A percentile compares a stretch with the other conserved stretches of the same genome.
phyloP scores from a whole-genome alignment of 108 stramenopile genomes.

The Fistulifera pelliculosa region DNA sequence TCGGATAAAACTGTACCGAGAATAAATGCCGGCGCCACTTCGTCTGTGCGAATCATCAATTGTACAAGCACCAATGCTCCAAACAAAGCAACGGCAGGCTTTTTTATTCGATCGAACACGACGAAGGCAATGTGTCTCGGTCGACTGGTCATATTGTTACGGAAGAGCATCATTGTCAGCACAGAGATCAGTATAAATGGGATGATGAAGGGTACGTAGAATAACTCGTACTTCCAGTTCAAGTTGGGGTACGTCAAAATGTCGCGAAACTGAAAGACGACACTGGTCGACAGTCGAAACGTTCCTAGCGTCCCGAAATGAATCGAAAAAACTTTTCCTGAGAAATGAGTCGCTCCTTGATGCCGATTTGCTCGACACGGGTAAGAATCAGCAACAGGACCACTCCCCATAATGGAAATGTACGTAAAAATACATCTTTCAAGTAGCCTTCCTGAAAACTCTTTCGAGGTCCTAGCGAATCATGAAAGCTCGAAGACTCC shows the following conservation, averaged over 20 bases:
- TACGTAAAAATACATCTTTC: conserved; percentile 31
- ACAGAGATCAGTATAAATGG: conserved; percentile 48
- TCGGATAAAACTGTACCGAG: conserved; percentile 41
- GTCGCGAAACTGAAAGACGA: conserved; percentile 45
- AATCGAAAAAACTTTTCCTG: conserved; percentile 36
- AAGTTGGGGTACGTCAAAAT: conserved; percentile 48
- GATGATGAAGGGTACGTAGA: conserved; percentile 57
- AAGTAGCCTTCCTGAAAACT: conserved; percentile 28
- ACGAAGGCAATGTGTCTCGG: conserved; percentile 22
- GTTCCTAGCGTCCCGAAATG: conserved; percentile 44
- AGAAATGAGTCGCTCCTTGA: conserved; percentile 27
- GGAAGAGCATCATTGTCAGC: conserved; percentile 37
- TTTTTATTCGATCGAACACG: conserved; percentile 24
- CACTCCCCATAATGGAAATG: conserved; percentile 42
- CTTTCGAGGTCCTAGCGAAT: conserved; percentile 43
- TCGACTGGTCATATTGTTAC: conserved; percentile 21
- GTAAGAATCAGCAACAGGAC: conserved; percentile 43
- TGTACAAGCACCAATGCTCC: conserved; percentile 54
- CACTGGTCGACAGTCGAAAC: conserved; percentile 37
- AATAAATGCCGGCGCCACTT: conserved; percentile 43
- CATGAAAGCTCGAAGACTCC: conserved; percentile 11
- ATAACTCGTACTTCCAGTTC: conserved; percentile 56
- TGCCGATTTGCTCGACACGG: conserved; percentile 34
- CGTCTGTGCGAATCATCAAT: conserved; percentile 30
- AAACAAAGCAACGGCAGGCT: conserved; percentile 43